Percentiles rank a stretch among this genome's conserved stretches.
Evolutionary conservation across 108 stramenopile genomes (phyloP).

Genomic region (Fistulifera solaris): DNA sequence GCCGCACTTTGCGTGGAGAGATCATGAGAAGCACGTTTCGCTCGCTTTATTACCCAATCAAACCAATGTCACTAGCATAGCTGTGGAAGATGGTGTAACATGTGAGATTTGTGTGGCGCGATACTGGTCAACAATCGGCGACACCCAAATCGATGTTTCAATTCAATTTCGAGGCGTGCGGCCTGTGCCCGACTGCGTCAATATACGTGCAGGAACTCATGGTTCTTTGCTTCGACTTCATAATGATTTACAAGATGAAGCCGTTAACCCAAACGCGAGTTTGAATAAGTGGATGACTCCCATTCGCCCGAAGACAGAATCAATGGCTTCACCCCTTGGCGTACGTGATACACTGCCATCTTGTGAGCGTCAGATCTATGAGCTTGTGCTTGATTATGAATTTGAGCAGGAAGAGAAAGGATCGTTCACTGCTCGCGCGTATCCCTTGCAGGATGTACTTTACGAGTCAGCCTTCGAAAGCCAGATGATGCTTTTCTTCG

Average conservation of each 20-base stretch:
- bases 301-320: slow-evolving; percentile 30
- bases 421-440: slow-evolving; percentile 20
- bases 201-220: slow-evolving; percentile 12
- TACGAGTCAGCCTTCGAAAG: slow-evolving; percentile 60
- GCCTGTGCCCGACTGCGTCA: slow-evolving; percentile 23
- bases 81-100: slow-evolving; percentile 36
- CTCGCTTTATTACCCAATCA: slow-evolving; percentile 38
- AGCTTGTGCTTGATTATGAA: slow-evolving; percentile 45
- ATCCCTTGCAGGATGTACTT: slow-evolving; percentile 43
- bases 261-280: slow-evolving; percentile 35
- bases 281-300: slow-evolving; percentile 42
- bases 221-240: slow-evolving; percentile 27
- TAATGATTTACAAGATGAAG: slow-evolving; percentile 30
- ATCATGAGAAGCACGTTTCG: slow-evolving; percentile 30
- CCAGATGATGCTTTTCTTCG: slow-evolving; percentile 54
- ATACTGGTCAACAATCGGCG: slow-evolving; percentile 52
- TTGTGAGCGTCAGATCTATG: slow-evolving; percentile 31
- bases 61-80: slow-evolving; percentile 27
- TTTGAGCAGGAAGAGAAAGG: slow-evolving; percentile 45
- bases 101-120: slow-evolving; percentile 51
- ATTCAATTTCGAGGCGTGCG: slow-evolving; percentile 54
- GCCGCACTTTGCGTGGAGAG: slow-evolving; percentile 49
- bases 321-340: slow-evolving; percentile 26
- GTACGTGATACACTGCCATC: slow-evolving; percentile 42
- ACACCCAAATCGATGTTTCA: slow-evolving; percentile 23